Percentiles rank a stretch among this genome's conserved stretches.
These are phyloP conservation scores for Dinochytrium kinnereticum DNA, from an alignment of 371 early-diverging fungal genomes.

Conservation along the genomic window DNA sequence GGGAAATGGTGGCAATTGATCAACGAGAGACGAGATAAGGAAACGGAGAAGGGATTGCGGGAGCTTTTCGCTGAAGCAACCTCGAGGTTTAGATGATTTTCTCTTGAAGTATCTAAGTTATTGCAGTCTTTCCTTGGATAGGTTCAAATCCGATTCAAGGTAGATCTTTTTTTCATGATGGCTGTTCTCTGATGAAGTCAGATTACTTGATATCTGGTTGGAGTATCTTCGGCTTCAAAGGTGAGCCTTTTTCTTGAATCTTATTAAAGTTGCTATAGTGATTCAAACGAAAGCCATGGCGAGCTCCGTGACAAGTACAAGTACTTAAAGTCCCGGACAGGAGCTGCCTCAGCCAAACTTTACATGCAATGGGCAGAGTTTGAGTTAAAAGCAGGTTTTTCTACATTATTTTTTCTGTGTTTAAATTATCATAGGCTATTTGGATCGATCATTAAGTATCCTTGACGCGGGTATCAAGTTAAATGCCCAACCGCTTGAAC, in stretches of 20 bases:
- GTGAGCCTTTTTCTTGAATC: constrained; percentile 10
- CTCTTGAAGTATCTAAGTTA: neutral
- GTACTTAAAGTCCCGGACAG: constrained; percentile 34
- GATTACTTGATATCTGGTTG: constrained; percentile 44
- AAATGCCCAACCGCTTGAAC: neutral
- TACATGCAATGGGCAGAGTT: constrained; percentile 46
- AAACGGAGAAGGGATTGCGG: neutral
- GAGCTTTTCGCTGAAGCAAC: constrained; percentile 24
- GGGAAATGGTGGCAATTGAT: neutral
- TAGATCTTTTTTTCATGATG: too few species aligned
- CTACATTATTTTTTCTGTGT: neutral
- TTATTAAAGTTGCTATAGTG: neutral
- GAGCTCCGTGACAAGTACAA: constrained; percentile 45
- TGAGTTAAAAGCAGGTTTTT: constrained; percentile 33
- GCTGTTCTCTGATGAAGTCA: too few species aligned
- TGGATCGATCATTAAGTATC: constrained; percentile 27
- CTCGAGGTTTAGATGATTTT: constrained; percentile 1
- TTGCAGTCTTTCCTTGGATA: constrained; percentile 19
- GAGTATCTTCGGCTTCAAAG: constrained; percentile 33
- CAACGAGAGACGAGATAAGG: neutral
- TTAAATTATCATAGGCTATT: neutral
- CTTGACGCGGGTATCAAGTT: constrained; percentile 22
- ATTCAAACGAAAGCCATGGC: constrained; percentile 20
- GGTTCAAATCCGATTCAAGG: constrained; percentile 6
- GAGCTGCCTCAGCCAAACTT: constrained; percentile 28